Conservation (phyloP, 768 basidiomycete species). For the Galerina marginata region DNA sequence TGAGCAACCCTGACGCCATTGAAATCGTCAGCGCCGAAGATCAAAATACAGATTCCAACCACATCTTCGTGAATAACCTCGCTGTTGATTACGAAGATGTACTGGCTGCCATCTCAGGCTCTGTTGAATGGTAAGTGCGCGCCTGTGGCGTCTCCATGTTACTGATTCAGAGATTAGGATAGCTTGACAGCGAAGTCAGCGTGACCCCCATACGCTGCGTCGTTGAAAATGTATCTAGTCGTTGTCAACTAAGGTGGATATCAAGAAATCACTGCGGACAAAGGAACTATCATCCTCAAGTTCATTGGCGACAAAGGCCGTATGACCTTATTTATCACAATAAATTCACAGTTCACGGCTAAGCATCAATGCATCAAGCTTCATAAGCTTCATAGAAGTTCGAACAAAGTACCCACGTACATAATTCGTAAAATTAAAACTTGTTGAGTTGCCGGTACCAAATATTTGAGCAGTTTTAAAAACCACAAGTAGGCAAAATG, state of each 20-base stretch:
- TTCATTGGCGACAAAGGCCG: slow-evolving; percentile 98
- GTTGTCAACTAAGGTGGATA: slow-evolving; percentile 98
- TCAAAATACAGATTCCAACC: slow-evolving; percentile 95
- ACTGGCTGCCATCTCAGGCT: slow-evolving; percentile 95
- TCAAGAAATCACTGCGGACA: slow-evolving; percentile 97
- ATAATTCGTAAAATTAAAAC: too few relatives aligned
- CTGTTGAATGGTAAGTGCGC: slow-evolving; percentile 97
- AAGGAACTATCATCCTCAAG: slow-evolving; percentile 93
- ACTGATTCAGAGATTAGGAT: slow-evolving; percentile 98
- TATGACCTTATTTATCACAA: too few relatives aligned
- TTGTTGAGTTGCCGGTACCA: too few relatives aligned
- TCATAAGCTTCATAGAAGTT: too few relatives aligned
- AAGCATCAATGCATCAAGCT: too few relatives aligned
- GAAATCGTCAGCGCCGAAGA: slow-evolving; percentile 92
- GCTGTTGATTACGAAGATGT: slow-evolving; percentile 96
- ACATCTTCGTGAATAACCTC: slow-evolving; percentile 98
- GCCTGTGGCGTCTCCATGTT: slow-evolving; percentile 97
- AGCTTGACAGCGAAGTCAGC: slow-evolving; percentile 89
- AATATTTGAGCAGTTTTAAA: too few relatives aligned
- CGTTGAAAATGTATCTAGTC: slow-evolving; percentile 97
- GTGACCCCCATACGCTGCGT: slow-evolving; percentile 96
- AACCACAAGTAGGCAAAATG: too few relatives aligned
- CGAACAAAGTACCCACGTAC: too few relatives aligned
- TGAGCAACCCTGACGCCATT: slow-evolving; percentile 90
- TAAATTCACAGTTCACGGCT: too few relatives aligned